Percentiles rank a stretch among this genome's conserved stretches.
These are phyloP conservation scores for Xylaria sp. DNA, from an alignment of 2,329 filamentous ascomycete genomes.

Conservation along the genomic window DNA sequence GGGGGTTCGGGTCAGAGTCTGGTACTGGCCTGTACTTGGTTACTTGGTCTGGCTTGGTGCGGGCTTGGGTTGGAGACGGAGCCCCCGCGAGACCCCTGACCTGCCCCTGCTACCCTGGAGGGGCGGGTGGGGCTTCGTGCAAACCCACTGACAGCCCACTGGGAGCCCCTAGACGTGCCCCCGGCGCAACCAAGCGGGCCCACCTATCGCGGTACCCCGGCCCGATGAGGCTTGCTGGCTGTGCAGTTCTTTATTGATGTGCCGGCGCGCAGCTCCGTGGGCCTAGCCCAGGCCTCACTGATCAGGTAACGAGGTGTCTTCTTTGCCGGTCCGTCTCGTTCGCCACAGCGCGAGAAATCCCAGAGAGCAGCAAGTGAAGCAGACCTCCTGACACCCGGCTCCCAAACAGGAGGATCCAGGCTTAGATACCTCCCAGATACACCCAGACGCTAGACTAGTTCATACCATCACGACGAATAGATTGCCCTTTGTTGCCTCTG, in stretches of 20 bases:
- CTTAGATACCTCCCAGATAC: no score
- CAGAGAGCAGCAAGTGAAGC: conserved; percentile 14
- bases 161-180: neutral
- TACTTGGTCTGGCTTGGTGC: conserved; percentile 20
- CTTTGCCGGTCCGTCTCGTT: conserved; percentile 43
- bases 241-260: conserved; percentile 47
- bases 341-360: conserved; percentile 26
- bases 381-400: conserved; percentile 27
- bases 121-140: conserved; percentile 25
- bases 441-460: conserved; percentile 17
- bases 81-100: conserved; percentile 3
- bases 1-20: no score
- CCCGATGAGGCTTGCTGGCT: conserved; percentile 45
- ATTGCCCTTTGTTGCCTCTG: conserved; percentile 35
- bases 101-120: conserved; percentile 13
- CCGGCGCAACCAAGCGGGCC: conserved; percentile 26
- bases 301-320: conserved; percentile 12
- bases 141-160: neutral
- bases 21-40: no score
- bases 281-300: conserved; percentile 31
- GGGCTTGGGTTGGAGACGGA: conserved; percentile 15
- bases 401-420: no score
- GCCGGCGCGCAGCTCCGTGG: conserved; percentile 49
- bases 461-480: conserved; percentile 34
- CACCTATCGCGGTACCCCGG: conserved; percentile 49